Conservation (phyloP, 345 rosid species). For the Psidium guajava region DNA sequence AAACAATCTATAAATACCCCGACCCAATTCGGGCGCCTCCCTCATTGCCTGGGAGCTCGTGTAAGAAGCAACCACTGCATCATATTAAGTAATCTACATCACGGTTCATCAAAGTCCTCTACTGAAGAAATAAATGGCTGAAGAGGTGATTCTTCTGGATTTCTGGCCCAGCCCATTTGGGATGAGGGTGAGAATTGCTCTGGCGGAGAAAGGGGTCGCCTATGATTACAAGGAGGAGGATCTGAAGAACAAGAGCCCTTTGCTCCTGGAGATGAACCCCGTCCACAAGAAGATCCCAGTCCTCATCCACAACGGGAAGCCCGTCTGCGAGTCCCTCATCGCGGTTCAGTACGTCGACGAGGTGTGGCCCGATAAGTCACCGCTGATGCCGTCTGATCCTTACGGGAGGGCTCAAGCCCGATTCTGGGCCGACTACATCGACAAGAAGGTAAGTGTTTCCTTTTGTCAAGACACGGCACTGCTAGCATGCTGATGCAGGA, state of each 20-base stretch:
- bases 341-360: constrained; percentile 10
- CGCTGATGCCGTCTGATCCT: constrained; percentile 13
- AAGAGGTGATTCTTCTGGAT: constrained; percentile 8
- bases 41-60: not conserved
- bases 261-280: constrained; percentile 17
- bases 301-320: constrained; percentile 10
- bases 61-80: not conserved
- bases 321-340: constrained; percentile 12
- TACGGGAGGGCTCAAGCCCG: constrained; percentile 14
- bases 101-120: not conserved
- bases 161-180: constrained; percentile 17
- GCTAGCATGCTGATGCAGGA: not conserved
- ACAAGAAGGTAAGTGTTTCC: constrained; percentile 3
- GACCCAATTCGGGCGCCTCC: not conserved
- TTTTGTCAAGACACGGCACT: not conserved
- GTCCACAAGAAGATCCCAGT: constrained; percentile 18
- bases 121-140: not conserved
- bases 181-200: constrained; percentile 17
- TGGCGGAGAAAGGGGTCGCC: constrained; percentile 12
- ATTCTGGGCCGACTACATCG: constrained; percentile 14
- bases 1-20: not conserved
- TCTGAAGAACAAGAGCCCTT: constrained; percentile 4
- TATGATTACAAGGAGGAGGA: constrained; percentile 13
- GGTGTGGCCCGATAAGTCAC: constrained; percentile 4
- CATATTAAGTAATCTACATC: not conserved